Evolutionary conservation across 176 grass and related monocot species (phyloP).

Genomic region (Oryza officinalis): DNA sequence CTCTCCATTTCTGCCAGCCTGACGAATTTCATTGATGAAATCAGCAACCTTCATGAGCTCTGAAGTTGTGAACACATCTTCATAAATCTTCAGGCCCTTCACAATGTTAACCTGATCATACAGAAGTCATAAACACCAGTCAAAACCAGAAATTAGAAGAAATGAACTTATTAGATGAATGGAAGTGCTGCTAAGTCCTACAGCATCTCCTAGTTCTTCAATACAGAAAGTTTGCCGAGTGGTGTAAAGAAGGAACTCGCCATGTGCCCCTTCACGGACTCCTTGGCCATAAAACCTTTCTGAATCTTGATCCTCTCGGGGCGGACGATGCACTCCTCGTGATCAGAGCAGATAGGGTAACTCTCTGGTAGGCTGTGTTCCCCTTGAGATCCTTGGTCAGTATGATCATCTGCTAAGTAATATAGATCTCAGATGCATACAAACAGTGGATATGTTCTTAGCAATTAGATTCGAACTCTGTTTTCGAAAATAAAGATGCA

Average conservation of each 20-base stretch:
- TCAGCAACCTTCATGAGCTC: slow-evolving; percentile 81
- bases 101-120: slow-evolving; percentile 91
- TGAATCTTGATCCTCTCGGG: slow-evolving; percentile 91
- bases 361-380: slow-evolving; percentile 66
- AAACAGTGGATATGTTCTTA: slow-evolving; percentile 35
- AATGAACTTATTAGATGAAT: slow-evolving; percentile 19
- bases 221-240: slow-evolving; percentile 65
- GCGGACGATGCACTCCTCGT: slow-evolving; percentile 63
- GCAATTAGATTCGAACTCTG: background rate
- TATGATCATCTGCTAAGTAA: slow-evolving; percentile 64
- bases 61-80: slow-evolving; percentile 82
- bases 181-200: slow-evolving; percentile 64
- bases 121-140: slow-evolving; percentile 33
- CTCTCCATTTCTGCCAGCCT: slow-evolving; percentile 83
- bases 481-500: background rate
- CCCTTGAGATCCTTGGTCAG: slow-evolving; percentile 82
- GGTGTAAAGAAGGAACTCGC: slow-evolving; percentile 81
- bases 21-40: slow-evolving; percentile 86
- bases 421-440: slow-evolving; percentile 44
- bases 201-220: slow-evolving; percentile 67
- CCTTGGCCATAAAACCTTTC: slow-evolving; percentile 97
- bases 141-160: slow-evolving; percentile 11
- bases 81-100: slow-evolving; percentile 94
- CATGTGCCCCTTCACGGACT: slow-evolving; percentile 96
- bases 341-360: slow-evolving; percentile 67